Conservation (phyloP, 2,329 filamentous ascomycete genomes). For the Aspergillus pseudotamarii region DNA sequence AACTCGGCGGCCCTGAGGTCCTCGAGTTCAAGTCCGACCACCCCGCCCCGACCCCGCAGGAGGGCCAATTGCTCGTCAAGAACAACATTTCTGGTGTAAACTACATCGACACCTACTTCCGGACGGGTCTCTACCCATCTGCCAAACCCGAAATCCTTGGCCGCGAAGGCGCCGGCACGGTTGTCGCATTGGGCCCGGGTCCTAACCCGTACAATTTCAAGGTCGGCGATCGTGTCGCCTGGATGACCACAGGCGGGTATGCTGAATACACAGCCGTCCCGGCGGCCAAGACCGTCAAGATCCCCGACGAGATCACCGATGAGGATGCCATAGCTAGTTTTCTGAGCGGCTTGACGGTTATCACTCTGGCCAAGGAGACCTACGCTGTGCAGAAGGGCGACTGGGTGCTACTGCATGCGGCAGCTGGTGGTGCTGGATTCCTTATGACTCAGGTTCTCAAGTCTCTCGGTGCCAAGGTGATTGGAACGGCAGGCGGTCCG, state of each 20-base stretch:
- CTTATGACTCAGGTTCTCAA: slow-evolving; percentile 75
- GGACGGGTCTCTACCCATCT: slow-evolving; percentile 77
- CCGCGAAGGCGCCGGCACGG: slow-evolving; percentile 73
- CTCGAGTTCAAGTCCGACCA: slow-evolving; percentile 71
- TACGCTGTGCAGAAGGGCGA: slow-evolving; percentile 69
- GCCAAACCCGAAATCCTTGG: slow-evolving; percentile 75
- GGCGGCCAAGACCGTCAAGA: slow-evolving; percentile 57
- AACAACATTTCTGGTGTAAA: slow-evolving; percentile 83
- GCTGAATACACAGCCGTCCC: slow-evolving; percentile 62
- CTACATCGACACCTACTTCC: slow-evolving; percentile 92
- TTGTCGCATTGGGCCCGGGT: slow-evolving; percentile 64
- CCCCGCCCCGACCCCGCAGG: slow-evolving; percentile 67
- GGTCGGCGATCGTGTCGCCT: slow-evolving; percentile 72
- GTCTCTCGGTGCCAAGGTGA: slow-evolving; percentile 72
- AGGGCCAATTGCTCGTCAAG: slow-evolving; percentile 76
- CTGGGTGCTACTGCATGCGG: slow-evolving; percentile 82
- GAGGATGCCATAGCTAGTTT: slow-evolving; percentile 69
- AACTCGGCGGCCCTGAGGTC: slow-evolving; percentile 72
- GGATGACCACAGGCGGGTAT: slow-evolving; percentile 60
- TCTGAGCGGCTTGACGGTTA: slow-evolving; percentile 81
- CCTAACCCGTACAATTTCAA: slow-evolving; percentile 57
- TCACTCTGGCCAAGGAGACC: slow-evolving; percentile 76
- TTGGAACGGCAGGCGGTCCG: slow-evolving; percentile 74
- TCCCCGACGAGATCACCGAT: slow-evolving; percentile 65
- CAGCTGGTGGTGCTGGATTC: slow-evolving; percentile 78